Percentiles rank a stretch among this genome's conserved stretches.
Conservation (phyloP, 768 basidiomycete genomes). For the Lactarius quietus region DNA sequence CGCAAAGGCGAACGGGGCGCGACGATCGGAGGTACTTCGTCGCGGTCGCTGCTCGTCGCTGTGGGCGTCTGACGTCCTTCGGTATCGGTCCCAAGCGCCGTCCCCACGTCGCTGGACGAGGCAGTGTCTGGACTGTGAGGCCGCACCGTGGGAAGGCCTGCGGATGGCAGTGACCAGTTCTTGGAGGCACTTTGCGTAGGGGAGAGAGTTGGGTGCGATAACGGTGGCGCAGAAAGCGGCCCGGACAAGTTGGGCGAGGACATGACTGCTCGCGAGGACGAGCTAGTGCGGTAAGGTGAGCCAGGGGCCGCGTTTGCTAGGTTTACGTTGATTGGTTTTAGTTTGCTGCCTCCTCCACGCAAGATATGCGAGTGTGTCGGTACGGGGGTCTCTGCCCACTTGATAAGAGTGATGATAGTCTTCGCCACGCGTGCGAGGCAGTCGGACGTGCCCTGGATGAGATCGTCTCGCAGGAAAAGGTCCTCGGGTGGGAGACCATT, state of each 20-base stretch:
- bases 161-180: conserved; percentile 10
- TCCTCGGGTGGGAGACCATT: conserved; percentile 61
- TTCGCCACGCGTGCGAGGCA: conserved; percentile 67
- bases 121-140: neutral
- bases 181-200: conserved; percentile 27
- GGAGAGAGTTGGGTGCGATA: neutral
- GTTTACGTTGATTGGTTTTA: conserved; percentile 33
- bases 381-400: conserved; percentile 54
- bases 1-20: conserved; percentile 55
- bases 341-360: conserved; percentile 32
- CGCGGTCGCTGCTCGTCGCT: conserved; percentile 33
- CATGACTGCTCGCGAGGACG: conserved; percentile 45
- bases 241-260: conserved; percentile 62
- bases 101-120: conserved; percentile 28
- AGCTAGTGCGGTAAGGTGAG: conserved; percentile 19
- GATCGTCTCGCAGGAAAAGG: conserved; percentile 64
- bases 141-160: conserved; percentile 19
- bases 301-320: conserved; percentile 29
- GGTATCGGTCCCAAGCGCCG: conserved; percentile 29
- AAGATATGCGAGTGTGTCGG: conserved; percentile 46
- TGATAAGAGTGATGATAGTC: conserved; percentile 67
- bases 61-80: conserved; percentile 23
- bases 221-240: conserved; percentile 1
- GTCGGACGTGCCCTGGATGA: conserved; percentile 57
- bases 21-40: conserved; percentile 39